Evolutionary conservation across 2,329 filamentous ascomycete species (phyloP), one percentile per base, ranked within the genome.

Genomic region (Chalaropsis ovoidea): DNA sequence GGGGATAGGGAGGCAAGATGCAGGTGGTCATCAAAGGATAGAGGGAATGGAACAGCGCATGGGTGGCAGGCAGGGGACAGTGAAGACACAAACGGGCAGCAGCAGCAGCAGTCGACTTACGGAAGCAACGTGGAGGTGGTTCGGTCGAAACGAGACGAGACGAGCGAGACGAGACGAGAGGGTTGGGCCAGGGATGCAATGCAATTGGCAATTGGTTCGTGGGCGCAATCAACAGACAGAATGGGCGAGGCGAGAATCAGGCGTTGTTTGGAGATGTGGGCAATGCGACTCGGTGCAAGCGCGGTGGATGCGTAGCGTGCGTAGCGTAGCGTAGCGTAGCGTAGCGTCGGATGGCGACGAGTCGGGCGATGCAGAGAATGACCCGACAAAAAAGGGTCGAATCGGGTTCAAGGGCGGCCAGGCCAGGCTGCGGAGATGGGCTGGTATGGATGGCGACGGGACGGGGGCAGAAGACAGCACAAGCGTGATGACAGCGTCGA

Each of bases 371-470:
- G 54, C 2, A 39, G 13, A 39, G 27, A 11, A 10, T 58, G 7
- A 13, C 39, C 3, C 3, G 15, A 58, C n/a, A 47, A 58, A 35
- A 58, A 58, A 39, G 8, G 7, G 6, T 13, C 31, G 7, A 58
- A 39, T 35, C 19, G 47, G 22, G 22, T 49, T 13, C 27, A 15
- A 58, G 54, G 54, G 24, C 27, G 54, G 15, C n/a, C n/a, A 31
- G 15, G 24, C 15, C 19, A 15, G n/a, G 19, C 10, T 41, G 58
- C 39, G 58, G 17, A 43, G 58, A 42, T 35, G 17, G 35, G 19
- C n/a, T 35, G 58, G 58, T 43, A 61, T 42, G 19, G 24, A 61
- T n/a, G n/a, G n/a, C n/a, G n/a, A n/a, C n/a, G n/a, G n/a, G 58
- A 42, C 19, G 60, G 22, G 31, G 27, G 60, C 24, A 42, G 42